These are phyloP conservation scores for Knoxia roxburghii DNA, from an alignment of 257 asterid species.

Conservation along the genomic window DNA sequence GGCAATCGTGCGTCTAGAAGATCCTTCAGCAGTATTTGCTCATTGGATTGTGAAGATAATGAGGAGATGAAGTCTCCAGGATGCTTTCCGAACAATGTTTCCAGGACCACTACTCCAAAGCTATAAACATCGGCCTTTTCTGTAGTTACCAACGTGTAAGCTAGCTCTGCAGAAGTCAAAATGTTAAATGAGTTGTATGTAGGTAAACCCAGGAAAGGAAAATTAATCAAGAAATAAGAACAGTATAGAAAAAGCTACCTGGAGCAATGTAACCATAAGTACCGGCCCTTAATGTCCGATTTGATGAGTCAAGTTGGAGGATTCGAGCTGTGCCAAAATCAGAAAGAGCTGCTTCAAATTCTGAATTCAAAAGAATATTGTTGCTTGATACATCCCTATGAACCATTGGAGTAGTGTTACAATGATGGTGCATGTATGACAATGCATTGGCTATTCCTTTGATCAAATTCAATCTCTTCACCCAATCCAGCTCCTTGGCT, in stretches of 20 bases:
- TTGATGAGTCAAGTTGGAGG: constrained; percentile 5
- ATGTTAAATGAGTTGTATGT: no score
- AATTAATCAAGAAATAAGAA: no score
- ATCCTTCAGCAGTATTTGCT: neutral
- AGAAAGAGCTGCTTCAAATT: constrained; percentile 1
- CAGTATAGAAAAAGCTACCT: neutral
- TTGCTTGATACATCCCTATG: constrained; percentile 8
- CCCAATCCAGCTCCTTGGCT: constrained; percentile 7
- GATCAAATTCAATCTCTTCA: constrained; percentile 9
- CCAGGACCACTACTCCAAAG: constrained; percentile 4
- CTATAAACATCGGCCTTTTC: constrained; percentile 10
- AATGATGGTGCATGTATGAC: constrained; percentile 9
- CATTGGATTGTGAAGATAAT: neutral
- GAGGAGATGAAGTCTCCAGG: constrained; percentile 5
- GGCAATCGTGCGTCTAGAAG: neutral
- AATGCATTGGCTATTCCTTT: constrained; percentile 4
- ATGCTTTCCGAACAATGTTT: constrained; percentile 10
- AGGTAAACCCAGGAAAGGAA: neutral
- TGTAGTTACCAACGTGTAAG: constrained; percentile 1
- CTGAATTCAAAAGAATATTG: constrained; percentile 6
- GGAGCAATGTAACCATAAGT: constrained; percentile 12
- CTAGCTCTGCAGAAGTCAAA: neutral
- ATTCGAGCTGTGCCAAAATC: constrained; percentile 6
- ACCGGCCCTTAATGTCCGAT: constrained; percentile 3
- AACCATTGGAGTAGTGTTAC: neutral